Evolutionary conservation across 1,139 yeast genomes (phyloP).

Genomic region (Kurtzmaniella natalensis): DNA sequence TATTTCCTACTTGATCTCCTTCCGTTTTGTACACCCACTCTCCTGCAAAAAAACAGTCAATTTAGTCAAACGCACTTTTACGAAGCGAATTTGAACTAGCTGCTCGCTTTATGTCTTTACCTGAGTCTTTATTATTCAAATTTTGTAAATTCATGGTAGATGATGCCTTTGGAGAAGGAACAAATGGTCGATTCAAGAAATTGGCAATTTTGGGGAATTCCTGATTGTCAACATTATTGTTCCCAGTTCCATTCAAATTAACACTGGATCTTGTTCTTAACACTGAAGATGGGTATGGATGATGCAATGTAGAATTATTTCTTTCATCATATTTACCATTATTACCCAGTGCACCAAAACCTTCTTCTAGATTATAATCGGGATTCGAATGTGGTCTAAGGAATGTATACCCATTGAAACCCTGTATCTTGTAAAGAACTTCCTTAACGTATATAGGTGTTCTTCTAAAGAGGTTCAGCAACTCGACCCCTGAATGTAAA

Average conservation of each 20-base stretch:
- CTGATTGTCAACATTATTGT: constrained; percentile 13
- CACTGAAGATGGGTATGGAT: constrained; percentile 16
- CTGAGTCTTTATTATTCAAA: not conserved
- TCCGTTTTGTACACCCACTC: not conserved
- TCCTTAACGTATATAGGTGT: not conserved
- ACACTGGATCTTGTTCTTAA: constrained; percentile 40
- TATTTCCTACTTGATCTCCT: not conserved
- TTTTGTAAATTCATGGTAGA: constrained; percentile 2
- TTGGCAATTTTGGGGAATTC: constrained; percentile 16
- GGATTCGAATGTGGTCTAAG: constrained; percentile 4
- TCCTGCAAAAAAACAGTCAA: no score
- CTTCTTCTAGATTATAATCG: constrained; percentile 5
- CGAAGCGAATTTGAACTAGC: constrained; percentile 12
- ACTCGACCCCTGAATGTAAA: not conserved
- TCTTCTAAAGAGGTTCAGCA: not conserved
- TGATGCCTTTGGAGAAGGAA: constrained; percentile 25
- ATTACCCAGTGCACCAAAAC: not conserved
- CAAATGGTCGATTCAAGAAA: constrained; percentile 35
- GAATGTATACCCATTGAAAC: constrained; percentile 1
- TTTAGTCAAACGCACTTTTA: not conserved
- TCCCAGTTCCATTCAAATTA: constrained; percentile 30
- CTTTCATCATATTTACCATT: not conserved
- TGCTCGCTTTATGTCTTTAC: constrained; percentile 9
- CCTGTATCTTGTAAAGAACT: not conserved
- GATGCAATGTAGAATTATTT: not conserved